phyloP scores from a whole-genome alignment of 208 protist species.

The Trichomonas tenax region DNA sequence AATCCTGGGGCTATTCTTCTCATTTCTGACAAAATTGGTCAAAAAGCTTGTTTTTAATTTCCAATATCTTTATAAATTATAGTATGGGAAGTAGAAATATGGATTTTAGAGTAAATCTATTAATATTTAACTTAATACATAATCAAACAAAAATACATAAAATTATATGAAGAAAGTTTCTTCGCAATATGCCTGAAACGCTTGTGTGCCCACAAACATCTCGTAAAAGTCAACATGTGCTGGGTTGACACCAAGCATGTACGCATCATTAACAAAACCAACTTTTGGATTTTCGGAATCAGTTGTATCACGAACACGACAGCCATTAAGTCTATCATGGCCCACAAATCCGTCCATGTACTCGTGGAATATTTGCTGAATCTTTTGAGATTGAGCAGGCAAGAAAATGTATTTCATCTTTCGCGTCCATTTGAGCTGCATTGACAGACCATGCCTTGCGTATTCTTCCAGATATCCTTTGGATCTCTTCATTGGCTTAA shows the following conservation, averaged over 20 bases:
- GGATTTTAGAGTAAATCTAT: too few species aligned
- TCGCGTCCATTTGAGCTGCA: not conserved
- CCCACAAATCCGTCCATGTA: not conserved
- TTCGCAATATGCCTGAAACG: not conserved
- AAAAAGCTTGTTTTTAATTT: too few species aligned
- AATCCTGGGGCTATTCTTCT: too few species aligned
- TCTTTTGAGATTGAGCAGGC: not conserved
- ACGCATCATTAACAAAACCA: not conserved
- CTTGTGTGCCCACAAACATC: not conserved
- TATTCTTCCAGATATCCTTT: not conserved
- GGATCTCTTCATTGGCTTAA: not conserved
- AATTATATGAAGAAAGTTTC: not conserved
- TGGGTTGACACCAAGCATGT: not conserved
- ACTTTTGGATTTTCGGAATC: not conserved
- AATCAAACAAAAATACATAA: not conserved
- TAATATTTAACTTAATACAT: too few species aligned
- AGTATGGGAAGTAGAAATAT: too few species aligned
- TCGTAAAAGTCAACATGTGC: not conserved
- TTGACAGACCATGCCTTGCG: not conserved
- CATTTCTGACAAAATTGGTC: too few species aligned
- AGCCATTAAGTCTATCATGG: not conserved
- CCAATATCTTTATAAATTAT: too few species aligned
- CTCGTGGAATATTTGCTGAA: not conserved
- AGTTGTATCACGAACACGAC: not conserved
- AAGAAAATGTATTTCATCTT: not conserved